phyloP scores from a whole-genome alignment of 768 basidiomycete genomes.

The Gelatoporia subvermispora region DNA sequence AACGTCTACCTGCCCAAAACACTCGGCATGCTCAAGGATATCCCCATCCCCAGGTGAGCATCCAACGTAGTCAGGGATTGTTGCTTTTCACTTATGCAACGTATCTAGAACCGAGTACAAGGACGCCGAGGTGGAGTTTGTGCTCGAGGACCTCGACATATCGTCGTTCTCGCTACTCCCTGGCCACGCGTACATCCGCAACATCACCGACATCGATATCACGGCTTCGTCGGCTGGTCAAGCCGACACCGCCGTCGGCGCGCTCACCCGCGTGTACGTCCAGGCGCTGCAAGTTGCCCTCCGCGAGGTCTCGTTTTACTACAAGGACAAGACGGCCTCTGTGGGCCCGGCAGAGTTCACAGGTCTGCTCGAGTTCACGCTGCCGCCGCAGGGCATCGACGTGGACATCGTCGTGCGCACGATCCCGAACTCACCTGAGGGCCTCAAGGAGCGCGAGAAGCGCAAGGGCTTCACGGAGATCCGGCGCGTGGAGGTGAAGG shows the following conservation, averaged over 20 bases:
- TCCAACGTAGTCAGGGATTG: background rate
- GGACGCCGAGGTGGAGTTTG: conserved; percentile 64
- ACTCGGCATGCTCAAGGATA: conserved; percentile 45
- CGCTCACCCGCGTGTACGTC: conserved; percentile 59
- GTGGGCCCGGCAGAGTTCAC: conserved; percentile 54
- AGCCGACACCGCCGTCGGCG: conserved; percentile 49
- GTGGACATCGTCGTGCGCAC: conserved; percentile 62
- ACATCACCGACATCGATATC: conserved; percentile 62
- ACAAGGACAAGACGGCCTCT: conserved; percentile 52
- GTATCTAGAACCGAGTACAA: conserved; percentile 62
- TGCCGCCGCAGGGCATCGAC: conserved; percentile 65
- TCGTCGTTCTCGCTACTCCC: conserved; percentile 64
- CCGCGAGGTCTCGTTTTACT: conserved; percentile 69
- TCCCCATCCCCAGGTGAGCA: conserved; percentile 66
- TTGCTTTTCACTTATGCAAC: background rate
- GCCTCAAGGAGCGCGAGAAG: conserved; percentile 39
- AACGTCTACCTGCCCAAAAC: conserved; percentile 70
- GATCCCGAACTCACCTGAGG: conserved; percentile 46
- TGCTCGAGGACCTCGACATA: conserved; percentile 69
- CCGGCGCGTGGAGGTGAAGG: conserved; percentile 48
- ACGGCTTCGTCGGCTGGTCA: conserved; percentile 32
- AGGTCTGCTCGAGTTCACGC: conserved; percentile 55
- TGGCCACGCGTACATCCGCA: conserved; percentile 66
- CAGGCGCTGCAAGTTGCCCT: conserved; percentile 63
- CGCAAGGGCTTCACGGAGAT: conserved; percentile 51